These are phyloP conservation scores for Pseudogymnoascus sp. DNA, from an alignment of 2,329 filamentous ascomycete species.

Conservation along the genomic window DNA sequence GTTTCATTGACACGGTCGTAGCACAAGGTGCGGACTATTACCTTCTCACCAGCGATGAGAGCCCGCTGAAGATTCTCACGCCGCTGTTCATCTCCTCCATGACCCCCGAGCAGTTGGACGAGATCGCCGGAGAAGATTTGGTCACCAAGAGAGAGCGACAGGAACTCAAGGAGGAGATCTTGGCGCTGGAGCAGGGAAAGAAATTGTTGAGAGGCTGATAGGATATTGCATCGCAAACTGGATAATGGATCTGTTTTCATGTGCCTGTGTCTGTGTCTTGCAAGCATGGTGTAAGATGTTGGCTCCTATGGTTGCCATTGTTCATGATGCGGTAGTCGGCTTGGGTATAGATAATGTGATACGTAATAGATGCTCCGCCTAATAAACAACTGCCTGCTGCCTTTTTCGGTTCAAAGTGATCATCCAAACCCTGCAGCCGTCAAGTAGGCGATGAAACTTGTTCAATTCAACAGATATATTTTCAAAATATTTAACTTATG, in stretches of 20 bases:
- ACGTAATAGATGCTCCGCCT: background rate
- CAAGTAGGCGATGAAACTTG: background rate
- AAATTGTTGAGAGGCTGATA: background rate
- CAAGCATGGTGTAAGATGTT: background rate
- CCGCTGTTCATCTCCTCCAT: conserved; percentile 44
- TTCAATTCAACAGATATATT: background rate
- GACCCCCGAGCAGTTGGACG: conserved; percentile 40
- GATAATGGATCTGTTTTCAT: background rate
- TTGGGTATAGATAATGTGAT: background rate
- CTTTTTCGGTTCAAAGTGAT: background rate
- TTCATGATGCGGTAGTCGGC: background rate
- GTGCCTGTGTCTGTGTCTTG: background rate
- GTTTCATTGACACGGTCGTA: conserved; percentile 57
- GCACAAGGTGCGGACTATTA: conserved; percentile 50
- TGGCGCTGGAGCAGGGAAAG: background rate
- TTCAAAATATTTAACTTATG: background rate
- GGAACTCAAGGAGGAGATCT: background rate
- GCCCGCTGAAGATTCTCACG: conserved; percentile 47
- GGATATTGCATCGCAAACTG: background rate
- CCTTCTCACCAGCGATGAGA: conserved; percentile 42
- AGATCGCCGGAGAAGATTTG: conserved; percentile 51
- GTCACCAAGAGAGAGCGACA: background rate
- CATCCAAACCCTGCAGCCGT: background rate
- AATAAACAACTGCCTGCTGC: background rate
- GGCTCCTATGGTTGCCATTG: background rate